Evolutionary conservation across 2,329 filamentous ascomycete species (phyloP), one percentile per base, ranked within the genome.

Genomic region (Aspergillus sp.): DNA sequence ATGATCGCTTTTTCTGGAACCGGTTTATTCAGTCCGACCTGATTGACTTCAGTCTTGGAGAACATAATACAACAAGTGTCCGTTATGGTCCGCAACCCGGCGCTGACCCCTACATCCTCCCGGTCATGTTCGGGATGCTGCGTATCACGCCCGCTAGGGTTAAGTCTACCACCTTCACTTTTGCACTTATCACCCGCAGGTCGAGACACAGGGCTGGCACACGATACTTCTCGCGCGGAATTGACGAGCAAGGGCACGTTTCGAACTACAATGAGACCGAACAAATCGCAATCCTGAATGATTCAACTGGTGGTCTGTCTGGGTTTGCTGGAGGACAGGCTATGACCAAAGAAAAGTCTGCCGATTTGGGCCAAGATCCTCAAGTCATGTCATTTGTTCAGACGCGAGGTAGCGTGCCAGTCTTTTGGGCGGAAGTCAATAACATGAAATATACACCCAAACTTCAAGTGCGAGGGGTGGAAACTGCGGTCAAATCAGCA

Each of bases 1-100:
- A 99, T 74, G 93, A 98, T 72, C 91, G 95, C 63, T 99, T 99
- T 81, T 99, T 97, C 81, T 99, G 93, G 91, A 99, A 99, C 77
- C 88, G 89, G 62, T 96, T 96, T 74, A 84, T 98, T 48, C 91
- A 93, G 73, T 89, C 90, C 7, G 92, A 97, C 69, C 78, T 99
- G 57, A 96, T 98, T 68, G 87, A 96, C 72, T 96, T 96, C 72
- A 87, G 93, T 60, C 85, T 81, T 32, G 84, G 85, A 3, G 72
- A 75, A 24, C 74, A 76, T 49, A 76, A 76, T 58, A 78, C 79
- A 36, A 78, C 78, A 59, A 78, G 77, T 24, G 67, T 75, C 43
- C 73, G 74, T 34, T 74, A 74, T 62, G 76, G 73, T 18, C 82
- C 88, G 24, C 91, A 96, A 68, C 82, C 89, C 4, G 89, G 83